Percentiles rank a stretch among this genome's conserved stretches.
These are phyloP conservation scores for Podaxis sp. DNA, from an alignment of 768 basidiomycete species.

Conservation along the genomic window DNA sequence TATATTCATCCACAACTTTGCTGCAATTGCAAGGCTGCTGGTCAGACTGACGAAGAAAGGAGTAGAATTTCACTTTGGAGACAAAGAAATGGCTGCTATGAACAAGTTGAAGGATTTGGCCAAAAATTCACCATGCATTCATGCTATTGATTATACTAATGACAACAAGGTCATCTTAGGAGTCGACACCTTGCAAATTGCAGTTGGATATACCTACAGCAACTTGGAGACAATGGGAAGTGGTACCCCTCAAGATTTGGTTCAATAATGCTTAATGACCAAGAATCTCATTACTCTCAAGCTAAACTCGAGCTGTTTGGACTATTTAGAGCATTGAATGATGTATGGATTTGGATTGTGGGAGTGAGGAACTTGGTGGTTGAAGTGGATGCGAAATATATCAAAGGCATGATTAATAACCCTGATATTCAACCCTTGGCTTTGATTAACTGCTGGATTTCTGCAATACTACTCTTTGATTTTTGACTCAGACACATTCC, in stretches of 20 bases:
- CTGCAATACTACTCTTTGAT: neutral
- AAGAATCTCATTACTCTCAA: slow-evolving; percentile 25
- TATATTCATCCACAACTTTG: slow-evolving; percentile 28
- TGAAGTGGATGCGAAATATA: too few relatives aligned
- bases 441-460: neutral
- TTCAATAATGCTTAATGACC: slow-evolving; percentile 22
- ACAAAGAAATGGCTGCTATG: neutral
- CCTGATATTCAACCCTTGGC: slow-evolving; percentile 26
- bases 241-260: slow-evolving; percentile 20
- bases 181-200: slow-evolving; percentile 21
- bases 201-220: slow-evolving; percentile 17
- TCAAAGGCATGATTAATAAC: slow-evolving; percentile 32
- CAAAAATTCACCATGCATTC: slow-evolving; percentile 8
- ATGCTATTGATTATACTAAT: slow-evolving; percentile 16
- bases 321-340: too few relatives aligned
- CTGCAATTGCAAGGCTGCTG: slow-evolving; percentile 18
- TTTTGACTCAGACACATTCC: too few relatives aligned
- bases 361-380: too few relatives aligned
- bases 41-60: slow-evolving; percentile 22
- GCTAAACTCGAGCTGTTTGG: too few relatives aligned
- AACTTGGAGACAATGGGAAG: slow-evolving; percentile 15
- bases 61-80: slow-evolving; percentile 22
- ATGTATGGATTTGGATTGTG: too few relatives aligned
- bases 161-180: slow-evolving; percentile 18
- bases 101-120: slow-evolving; percentile 9